A percentile compares a stretch with the other conserved stretches of the same genome.
phyloP scores from a whole-genome alignment of 352 stramenopile species.

The Phytopythium litorale region DNA sequence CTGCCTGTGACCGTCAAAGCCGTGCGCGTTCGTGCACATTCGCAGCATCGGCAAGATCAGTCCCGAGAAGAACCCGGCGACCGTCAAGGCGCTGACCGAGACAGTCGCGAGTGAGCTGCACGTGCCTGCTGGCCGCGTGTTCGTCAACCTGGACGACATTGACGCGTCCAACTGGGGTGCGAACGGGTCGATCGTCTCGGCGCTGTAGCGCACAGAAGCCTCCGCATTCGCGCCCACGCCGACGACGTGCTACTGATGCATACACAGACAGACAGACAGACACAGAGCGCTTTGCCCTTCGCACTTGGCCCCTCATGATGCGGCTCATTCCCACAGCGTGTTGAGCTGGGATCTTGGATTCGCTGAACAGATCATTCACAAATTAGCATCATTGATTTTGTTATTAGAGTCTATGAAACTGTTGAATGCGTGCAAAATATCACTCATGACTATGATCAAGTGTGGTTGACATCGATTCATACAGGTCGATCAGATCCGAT shows the following conservation, averaged over 20 bases:
- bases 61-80: constrained; percentile 8
- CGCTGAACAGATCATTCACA: neutral
- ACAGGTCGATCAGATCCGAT: neutral
- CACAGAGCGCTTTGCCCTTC: neutral
- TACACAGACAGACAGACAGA: neutral
- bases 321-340: too few species aligned
- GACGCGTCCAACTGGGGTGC: constrained; percentile 8
- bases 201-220: neutral
- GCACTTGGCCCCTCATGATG: neutral
- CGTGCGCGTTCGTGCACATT: constrained; percentile 34
- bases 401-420: neutral
- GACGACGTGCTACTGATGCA: neutral
- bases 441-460: neutral
- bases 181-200: neutral
- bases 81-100: constrained; percentile 8
- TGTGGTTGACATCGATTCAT: neutral
- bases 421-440: neutral
- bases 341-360: neutral
- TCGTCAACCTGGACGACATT: constrained; percentile 13
- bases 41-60: constrained; percentile 14
- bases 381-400: neutral
- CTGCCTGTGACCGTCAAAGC: constrained; percentile 10
- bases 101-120: constrained; percentile 8
- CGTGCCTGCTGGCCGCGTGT: constrained; percentile 8
- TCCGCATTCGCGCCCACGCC: neutral